These are phyloP conservation scores for Ophiostoma ips DNA, from an alignment of 2,329 filamentous ascomycete species.

Conservation along the genomic window DNA sequence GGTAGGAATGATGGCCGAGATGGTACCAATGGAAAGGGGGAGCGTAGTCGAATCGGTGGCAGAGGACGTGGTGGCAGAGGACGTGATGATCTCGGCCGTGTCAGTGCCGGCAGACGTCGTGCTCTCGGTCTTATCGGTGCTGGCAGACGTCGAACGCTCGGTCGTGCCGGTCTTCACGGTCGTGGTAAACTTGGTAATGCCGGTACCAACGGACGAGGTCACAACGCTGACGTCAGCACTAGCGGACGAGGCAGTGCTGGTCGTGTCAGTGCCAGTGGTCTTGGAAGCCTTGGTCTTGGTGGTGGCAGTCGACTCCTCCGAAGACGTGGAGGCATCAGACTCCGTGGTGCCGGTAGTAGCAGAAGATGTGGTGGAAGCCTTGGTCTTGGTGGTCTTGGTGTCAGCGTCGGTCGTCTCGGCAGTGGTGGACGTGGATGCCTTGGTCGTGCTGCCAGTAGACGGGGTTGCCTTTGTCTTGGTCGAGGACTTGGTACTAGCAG, in stretches of 20 bases:
- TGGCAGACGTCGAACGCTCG: no score
- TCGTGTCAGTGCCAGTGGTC: background rate
- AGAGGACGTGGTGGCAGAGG: conserved; percentile 1
- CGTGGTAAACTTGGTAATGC: no score
- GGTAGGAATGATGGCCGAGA: no score
- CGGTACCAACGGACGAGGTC: no score
- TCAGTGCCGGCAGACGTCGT: no score
- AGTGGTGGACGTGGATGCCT: background rate
- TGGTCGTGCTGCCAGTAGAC: background rate
- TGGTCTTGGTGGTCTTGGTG: background rate
- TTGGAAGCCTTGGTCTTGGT: background rate
- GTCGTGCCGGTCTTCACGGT: no score
- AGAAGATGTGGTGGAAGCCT: background rate
- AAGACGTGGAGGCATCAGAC: background rate
- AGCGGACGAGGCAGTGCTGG: background rate
- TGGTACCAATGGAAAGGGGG: no score
- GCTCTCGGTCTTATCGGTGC: no score
- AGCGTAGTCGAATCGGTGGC: background rate
- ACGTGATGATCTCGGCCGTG: background rate
- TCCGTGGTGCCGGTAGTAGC: conserved; percentile 2
- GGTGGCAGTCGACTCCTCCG: background rate
- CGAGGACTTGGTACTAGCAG: conserved; percentile 1
- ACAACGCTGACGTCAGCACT: no score
- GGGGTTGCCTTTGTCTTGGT: conserved; percentile 3
- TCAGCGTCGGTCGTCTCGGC: background rate